Evolutionary conservation across 257 asterid species (phyloP).

Genomic region (Rauvolfia tetraphylla): DNA sequence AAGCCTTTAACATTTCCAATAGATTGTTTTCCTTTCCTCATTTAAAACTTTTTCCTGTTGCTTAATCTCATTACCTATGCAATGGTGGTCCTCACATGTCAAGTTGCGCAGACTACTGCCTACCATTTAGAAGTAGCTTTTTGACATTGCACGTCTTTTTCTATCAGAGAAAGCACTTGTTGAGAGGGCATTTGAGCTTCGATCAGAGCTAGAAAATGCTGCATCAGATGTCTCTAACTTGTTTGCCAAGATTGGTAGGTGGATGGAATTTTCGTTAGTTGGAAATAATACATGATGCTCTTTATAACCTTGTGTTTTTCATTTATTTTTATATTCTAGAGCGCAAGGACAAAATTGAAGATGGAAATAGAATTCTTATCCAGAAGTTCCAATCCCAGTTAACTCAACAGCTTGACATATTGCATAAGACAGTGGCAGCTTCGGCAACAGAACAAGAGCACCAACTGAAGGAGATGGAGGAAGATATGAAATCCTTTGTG

Average conservation of each 20-base stretch:
- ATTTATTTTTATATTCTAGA: conserved; percentile 42
- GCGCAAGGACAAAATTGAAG: conserved; percentile 90
- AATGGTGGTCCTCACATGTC: neutral
- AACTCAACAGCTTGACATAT: conserved; percentile 77
- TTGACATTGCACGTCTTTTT: conserved; percentile 1
- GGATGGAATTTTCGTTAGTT: conserved; percentile 14
- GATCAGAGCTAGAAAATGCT: conserved; percentile 84
- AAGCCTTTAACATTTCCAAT: neutral
- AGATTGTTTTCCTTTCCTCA: conserved; percentile 4
- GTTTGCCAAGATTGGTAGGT: conserved; percentile 88
- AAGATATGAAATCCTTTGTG: conserved; percentile 92
- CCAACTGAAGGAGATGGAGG: conserved; percentile 86
- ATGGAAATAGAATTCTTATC: conserved; percentile 71
- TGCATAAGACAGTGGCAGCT: conserved; percentile 82
- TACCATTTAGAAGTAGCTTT: neutral
- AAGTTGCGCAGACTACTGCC: neutral
- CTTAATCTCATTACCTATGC: neutral
- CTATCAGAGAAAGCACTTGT: conserved; percentile 84
- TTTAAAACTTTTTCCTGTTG: neutral
- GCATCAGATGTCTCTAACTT: conserved; percentile 82
- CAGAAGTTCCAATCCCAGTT: conserved; percentile 78
- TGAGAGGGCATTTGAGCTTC: conserved; percentile 86
- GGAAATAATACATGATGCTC: neutral
- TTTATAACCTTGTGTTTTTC: conserved; percentile 13
- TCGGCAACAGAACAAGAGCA: conserved; percentile 88